Percentiles rank a stretch among this genome's conserved stretches.
Evolutionary conservation across 2,329 filamentous ascomycete species (phyloP).

Genomic region (Tolypocladium sp.): DNA sequence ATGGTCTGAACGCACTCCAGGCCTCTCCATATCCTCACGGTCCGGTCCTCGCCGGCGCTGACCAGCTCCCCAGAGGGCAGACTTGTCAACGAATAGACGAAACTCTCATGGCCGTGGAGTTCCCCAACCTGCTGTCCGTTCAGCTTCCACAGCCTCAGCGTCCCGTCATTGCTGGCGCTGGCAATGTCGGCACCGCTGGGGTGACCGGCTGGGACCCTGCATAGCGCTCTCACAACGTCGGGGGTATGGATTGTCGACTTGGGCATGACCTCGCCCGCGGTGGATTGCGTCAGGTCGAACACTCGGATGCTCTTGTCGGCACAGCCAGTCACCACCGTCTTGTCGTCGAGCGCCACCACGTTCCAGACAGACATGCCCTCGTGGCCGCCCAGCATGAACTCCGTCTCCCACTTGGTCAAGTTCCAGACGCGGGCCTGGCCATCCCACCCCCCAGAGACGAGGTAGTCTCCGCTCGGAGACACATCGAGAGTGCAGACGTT

Average conservation of each 20-base stretch:
- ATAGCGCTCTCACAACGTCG: slow-evolving; percentile 83
- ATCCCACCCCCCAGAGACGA: slow-evolving; percentile 95
- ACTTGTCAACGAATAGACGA: slow-evolving; percentile 77
- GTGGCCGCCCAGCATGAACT: slow-evolving; percentile 64
- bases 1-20: slow-evolving; percentile 86
- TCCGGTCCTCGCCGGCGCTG: slow-evolving; percentile 91
- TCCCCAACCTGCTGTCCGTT: slow-evolving; percentile 68
- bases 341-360: slow-evolving; percentile 73
- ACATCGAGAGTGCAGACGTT: slow-evolving; percentile 86
- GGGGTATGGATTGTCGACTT: slow-evolving; percentile 52
- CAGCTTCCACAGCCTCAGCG: slow-evolving; percentile 80
- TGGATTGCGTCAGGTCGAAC: slow-evolving; percentile 59
- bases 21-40: slow-evolving; percentile 79
- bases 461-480: slow-evolving; percentile 58
- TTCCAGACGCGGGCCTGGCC: slow-evolving; percentile 79
- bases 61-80: slow-evolving; percentile 80
- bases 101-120: slow-evolving; percentile 83
- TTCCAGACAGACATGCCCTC: slow-evolving; percentile 74
- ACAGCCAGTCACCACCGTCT: slow-evolving; percentile 80
- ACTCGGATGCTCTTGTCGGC: slow-evolving; percentile 86
- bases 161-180: slow-evolving; percentile 85
- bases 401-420: slow-evolving; percentile 75
- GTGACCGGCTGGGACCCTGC: slow-evolving; percentile 66
- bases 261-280: slow-evolving; percentile 44
- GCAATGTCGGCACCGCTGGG: slow-evolving; percentile 84